Base-by-base conservation (phyloP, 164 flowering plant genomes). In the Cinnamomum micranthum region DNA sequence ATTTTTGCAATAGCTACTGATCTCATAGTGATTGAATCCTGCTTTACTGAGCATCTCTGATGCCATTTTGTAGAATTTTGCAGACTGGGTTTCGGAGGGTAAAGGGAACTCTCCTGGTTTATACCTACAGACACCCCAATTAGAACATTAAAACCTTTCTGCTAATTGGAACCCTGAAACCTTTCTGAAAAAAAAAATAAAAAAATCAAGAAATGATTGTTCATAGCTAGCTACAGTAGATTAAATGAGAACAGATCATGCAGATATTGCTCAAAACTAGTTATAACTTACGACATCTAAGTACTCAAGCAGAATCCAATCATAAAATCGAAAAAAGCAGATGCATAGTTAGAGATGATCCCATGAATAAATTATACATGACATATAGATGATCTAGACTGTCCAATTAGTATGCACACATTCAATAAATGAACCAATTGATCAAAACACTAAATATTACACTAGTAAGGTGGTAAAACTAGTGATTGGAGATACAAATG, bases 21-120 rank as follows among this genome's bases (percentile, higher is more conserved):
- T 90, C 75, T 95, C 99, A 66, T 93, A 95, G 77, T 95, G 98
- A 72, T 82, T 77, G 72, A 86, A 95, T 63, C 92, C 94, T 25
- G 93, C 93, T 50, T 80, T 79, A 13, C 84, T 31, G 4, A 95
- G 92, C 74, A 68, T 71, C 47, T 64, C 71, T 15, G 93, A 93
- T 22, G 99, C 97, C 86, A 81, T 90, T 80, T 76, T 87, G 62
- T 95, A 95, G 78, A 89, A 92, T 62, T 87, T 87, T 12, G 99
- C 94, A 7, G 99, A 92, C 62, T 84, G 87, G 25, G 72, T 77
- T 76, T 95, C 99, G 1, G 93, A 85, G 17, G 98, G 99, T 72
- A 95, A 81, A 51, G 99, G 58, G 19, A 52, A 52, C 19, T 52
- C 58, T 52, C 58, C 97, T 17, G 98, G 90, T 33, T 81, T 90